Percentiles rank a stretch among this genome's conserved stretches.
These are phyloP conservation scores for Marchantia polymorpha DNA, from an alignment of 225 moss, liverwort and hornwort species.

Conservation along the genomic window DNA sequence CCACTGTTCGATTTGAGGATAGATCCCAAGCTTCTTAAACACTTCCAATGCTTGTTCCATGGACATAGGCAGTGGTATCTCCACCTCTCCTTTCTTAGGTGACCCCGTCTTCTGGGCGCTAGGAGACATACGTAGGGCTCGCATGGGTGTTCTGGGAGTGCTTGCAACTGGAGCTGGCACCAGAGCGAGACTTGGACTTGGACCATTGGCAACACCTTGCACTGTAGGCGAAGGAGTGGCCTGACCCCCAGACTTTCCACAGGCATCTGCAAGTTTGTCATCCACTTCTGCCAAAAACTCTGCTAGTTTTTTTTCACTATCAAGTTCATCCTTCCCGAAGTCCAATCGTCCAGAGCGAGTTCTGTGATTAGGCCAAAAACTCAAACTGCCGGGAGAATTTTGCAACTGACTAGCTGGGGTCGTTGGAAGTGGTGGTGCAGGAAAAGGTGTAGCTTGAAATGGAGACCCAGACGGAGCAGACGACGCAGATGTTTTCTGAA, in stretches of 20 bases:
- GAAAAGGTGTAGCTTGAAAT: constrained; percentile 24
- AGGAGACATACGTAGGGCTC: constrained; percentile 80
- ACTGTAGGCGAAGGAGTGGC: constrained; percentile 73
- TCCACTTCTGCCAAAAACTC: constrained; percentile 81
- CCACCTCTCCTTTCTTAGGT: constrained; percentile 88
- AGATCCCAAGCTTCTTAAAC: constrained; percentile 66
- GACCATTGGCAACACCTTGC: constrained; percentile 49
- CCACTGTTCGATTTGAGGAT: constrained; percentile 73
- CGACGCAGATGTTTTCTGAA: constrained; percentile 12
- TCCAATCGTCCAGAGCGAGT: constrained; percentile 33
- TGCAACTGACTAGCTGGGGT: constrained; percentile 25
- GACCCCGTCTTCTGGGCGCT: constrained; percentile 71
- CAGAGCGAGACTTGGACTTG: constrained; percentile 44
- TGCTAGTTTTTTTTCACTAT: constrained; percentile 70
- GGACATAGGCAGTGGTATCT: constrained; percentile 88
- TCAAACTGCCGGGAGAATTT: constrained; percentile 1
- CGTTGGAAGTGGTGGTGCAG: constrained; percentile 18
- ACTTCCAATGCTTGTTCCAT: constrained; percentile 71
- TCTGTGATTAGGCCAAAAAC: constrained; percentile 27
- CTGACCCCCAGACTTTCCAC: constrained; percentile 42
- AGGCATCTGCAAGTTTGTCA: constrained; percentile 63
- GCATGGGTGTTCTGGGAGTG: constrained; percentile 65
- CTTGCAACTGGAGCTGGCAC: constrained; percentile 56
- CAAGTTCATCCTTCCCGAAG: constrained; percentile 53
- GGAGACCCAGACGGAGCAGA: constrained; percentile 30